Percentiles rank a stretch among this genome's conserved stretches.
phyloP scores from a whole-genome alignment of 257 asterid genomes.

The Osmanthus fragrans region DNA sequence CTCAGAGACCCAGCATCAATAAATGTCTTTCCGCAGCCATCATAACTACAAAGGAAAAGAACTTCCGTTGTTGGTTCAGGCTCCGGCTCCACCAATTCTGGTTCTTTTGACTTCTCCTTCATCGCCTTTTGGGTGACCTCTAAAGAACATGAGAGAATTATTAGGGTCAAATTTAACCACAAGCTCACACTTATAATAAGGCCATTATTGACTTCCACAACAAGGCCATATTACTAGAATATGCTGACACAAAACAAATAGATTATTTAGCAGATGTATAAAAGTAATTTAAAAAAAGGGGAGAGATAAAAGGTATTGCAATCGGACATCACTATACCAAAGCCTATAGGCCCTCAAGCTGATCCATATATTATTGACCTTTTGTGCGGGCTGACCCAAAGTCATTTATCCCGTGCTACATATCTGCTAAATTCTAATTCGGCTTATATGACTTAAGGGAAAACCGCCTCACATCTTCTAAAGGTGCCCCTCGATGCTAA shows the following conservation, averaged over 20 bases:
- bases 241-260: neutral
- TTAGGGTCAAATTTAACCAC: conserved; percentile 17
- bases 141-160: conserved; percentile 31
- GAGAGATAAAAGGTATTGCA: neutral
- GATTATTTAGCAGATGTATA: neutral
- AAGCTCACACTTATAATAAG: neutral
- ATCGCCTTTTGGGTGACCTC: conserved; percentile 67
- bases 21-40: conserved; percentile 98
- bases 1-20: conserved; percentile 93
- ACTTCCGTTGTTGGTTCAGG: conserved; percentile 97
- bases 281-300: neutral
- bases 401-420: neutral
- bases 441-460: neutral
- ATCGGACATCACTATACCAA: neutral
- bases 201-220: neutral
- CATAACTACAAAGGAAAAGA: conserved; percentile 94
- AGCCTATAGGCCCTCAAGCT: neutral
- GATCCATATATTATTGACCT: neutral
- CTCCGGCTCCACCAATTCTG: conserved; percentile 67
- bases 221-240: neutral
- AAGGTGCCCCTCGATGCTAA: neutral
- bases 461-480: neutral
- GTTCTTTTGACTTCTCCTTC: conserved; percentile 66
- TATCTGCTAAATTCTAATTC: neutral
- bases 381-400: neutral